Percentiles rank a stretch among this genome's conserved stretches.
Conservation (phyloP, 805 yeast species). For the Nadsonia fulvescens region DNA sequence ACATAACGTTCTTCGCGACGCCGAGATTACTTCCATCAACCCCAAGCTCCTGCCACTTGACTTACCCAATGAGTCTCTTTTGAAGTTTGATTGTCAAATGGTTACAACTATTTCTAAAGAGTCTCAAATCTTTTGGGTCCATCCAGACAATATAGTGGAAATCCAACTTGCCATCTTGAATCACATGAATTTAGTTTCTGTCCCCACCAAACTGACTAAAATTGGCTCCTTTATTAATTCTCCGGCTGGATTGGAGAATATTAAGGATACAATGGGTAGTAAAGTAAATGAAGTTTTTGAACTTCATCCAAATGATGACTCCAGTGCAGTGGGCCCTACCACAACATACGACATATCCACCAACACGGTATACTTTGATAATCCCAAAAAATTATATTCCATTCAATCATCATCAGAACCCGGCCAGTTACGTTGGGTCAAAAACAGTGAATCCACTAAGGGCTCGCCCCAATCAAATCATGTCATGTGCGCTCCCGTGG, state of each 20-base stretch:
- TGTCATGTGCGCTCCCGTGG: slow-evolving; percentile 21
- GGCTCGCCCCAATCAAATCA: slow-evolving; percentile 6
- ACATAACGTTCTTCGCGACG: slow-evolving; percentile 29
- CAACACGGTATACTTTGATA: slow-evolving; percentile 19
- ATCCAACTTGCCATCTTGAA: too few relatives aligned
- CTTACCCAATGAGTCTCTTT: slow-evolving; percentile 10
- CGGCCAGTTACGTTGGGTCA: slow-evolving; percentile 19
- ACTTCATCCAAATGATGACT: too few relatives aligned
- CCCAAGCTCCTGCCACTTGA: too few relatives aligned
- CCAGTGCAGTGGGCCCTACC: too few relatives aligned
- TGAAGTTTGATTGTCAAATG: slow-evolving; percentile 20
- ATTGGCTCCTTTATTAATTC: too few relatives aligned
- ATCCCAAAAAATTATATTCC: slow-evolving; percentile 19
- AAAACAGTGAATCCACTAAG: slow-evolving; percentile 1
- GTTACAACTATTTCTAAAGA: slow-evolving; percentile 16
- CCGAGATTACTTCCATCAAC: slow-evolving; percentile 8
- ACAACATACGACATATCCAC: too few relatives aligned
- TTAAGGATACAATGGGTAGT: too few relatives aligned
- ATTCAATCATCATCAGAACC: slow-evolving; percentile 23
- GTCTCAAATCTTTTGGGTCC: slow-evolving; percentile 33
- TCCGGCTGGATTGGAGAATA: too few relatives aligned
- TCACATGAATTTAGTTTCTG: too few relatives aligned
- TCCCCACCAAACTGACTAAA: too few relatives aligned
- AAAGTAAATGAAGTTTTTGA: too few relatives aligned
- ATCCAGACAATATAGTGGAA: slow-evolving; percentile 39